A percentile compares a stretch with the other conserved stretches of the same genome.
phyloP scores from a whole-genome alignment of 2,329 filamentous ascomycete genomes.

The Hirsutella rhossiliensis region DNA sequence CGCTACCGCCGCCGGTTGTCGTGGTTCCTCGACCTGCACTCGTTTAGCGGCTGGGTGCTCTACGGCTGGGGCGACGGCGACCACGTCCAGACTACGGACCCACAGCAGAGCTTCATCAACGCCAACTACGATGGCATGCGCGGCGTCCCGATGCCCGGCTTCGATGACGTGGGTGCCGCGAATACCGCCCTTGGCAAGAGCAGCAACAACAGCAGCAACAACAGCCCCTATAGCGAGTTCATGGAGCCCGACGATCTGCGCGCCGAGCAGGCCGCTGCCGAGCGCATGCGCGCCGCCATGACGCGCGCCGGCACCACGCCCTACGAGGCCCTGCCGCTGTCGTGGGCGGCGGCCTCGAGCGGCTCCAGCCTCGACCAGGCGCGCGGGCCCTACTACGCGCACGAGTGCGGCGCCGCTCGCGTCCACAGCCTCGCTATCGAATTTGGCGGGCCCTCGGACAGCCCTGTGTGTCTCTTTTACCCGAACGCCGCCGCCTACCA shows the following conservation, averaged over 20 bases:
- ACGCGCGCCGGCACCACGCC: constrained; percentile 20
- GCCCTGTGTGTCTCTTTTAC: constrained; percentile 28
- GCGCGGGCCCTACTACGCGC: constrained; percentile 28
- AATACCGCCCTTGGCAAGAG: too few species aligned
- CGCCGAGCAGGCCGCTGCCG: constrained; percentile 18
- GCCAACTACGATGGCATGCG: constrained; percentile 36
- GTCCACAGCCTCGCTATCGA: constrained; percentile 33
- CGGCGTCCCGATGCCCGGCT: constrained; percentile 14
- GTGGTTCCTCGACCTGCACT: constrained; percentile 50
- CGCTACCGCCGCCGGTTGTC: constrained; percentile 31
- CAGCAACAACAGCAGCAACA: constrained; percentile 14
- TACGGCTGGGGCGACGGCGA: constrained; percentile 47
- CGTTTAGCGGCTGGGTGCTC: constrained; percentile 35
- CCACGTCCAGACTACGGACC: constrained; percentile 30
- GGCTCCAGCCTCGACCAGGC: constrained; percentile 35
- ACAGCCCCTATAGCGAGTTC: constrained; percentile 37
- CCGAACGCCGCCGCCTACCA: constrained; percentile 29
- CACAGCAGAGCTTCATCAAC: constrained; percentile 40
- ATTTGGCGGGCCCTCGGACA: constrained; percentile 23
- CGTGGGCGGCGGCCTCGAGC: constrained; percentile 1
- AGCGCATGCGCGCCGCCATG: constrained; percentile 26
- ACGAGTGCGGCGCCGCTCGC: constrained; percentile 19
- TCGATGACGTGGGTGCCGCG: constrained; percentile 22
- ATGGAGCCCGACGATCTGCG: constrained; percentile 23
- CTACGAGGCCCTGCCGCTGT: constrained; percentile 26